Evolutionary conservation across 108 stramenopile genomes (phyloP), one percentile per base, ranked within the genome.

Genomic region (Cyclostephanos invisitatus): DNA sequence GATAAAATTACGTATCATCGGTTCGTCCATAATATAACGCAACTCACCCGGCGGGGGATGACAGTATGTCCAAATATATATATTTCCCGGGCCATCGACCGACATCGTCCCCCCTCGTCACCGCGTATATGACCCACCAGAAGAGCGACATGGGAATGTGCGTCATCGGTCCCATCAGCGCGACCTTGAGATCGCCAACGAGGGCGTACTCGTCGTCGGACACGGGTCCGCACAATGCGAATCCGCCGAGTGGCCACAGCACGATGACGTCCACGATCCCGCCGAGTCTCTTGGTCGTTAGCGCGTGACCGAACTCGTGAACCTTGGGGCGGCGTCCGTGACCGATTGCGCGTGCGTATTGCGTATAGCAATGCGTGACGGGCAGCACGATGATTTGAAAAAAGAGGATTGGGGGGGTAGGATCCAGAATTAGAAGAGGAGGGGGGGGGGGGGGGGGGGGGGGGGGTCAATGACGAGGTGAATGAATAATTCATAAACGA

Each of bases 241-340:
- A 79, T 24, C 84, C 84, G 38, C 84, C 84, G 9, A 85, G 73
- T 8, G 84, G 84, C 84, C 84, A 85, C 4, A 85, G 63, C 5
- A 82, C 38, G 25, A 85, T 78, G 2, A 81, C 70, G 5, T 62
- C 81, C 28, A 85, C 84, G 12, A 24, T n/a, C 5, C 84, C 84
- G 10, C 84, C 84, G 28, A 79, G 17, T 36, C 50, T 53, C 55
- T 77, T 74, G 2, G 81, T 82, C 35, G 48, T 67, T 0, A 76
- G 32, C n/a, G 77, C 77, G 57, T 85, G 84, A 24, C 84, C 84
- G 25, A 82, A 70, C 62, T 85, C 84, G 59, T 85, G 84, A 17
- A 57, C 56, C 56, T 57, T n/a, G n/a, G n/a, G n/a, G n/a, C n/a
- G n/a, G n/a, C n/a, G n/a, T n/a, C n/a, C n/a, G n/a, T n/a, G n/a